Percentiles rank a stretch among this genome's conserved stretches.
phyloP scores from a whole-genome alignment of 1,284 basidiomycete species.

The Porogramme epimiltina region DNA sequence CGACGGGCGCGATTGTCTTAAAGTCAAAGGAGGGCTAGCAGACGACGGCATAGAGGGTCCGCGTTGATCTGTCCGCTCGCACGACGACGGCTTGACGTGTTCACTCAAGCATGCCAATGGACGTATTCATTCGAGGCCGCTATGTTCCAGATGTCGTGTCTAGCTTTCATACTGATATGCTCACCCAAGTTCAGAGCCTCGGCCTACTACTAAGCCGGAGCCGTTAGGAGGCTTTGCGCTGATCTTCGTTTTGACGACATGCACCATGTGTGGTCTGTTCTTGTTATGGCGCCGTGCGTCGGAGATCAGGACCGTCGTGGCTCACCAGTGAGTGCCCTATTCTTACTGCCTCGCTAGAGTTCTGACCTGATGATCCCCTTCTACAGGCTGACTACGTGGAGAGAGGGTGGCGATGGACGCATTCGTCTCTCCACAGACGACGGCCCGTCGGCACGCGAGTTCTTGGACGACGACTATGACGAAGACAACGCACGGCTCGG shows the following conservation, averaged over 20 bases:
- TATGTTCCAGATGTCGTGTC: constrained; percentile 39
- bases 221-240: constrained; percentile 60
- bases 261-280: constrained; percentile 60
- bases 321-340: constrained; percentile 58
- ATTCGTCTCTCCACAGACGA: constrained; percentile 75
- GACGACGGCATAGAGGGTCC: too few species aligned
- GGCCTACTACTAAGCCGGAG: constrained; percentile 60
- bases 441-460: constrained; percentile 65
- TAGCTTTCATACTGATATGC: constrained; percentile 13
- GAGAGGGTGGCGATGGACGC: constrained; percentile 49
- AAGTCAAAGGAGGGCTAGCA: too few species aligned
- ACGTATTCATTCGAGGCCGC: too few species aligned
- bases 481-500: constrained; percentile 39
- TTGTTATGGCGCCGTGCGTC: constrained; percentile 68
- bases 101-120: too few species aligned
- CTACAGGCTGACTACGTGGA: constrained; percentile 61
- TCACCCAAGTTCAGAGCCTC: constrained; percentile 51
- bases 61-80: too few species aligned
- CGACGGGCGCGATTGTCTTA: too few species aligned
- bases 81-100: too few species aligned
- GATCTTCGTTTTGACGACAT: constrained; percentile 61
- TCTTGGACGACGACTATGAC: constrained; percentile 64
- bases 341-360: not conserved
- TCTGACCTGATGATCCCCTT: not conserved
- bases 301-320: constrained; percentile 57